phyloP scores from a whole-genome alignment of 805 yeast genomes.

The Priceomyces carsonii region DNA sequence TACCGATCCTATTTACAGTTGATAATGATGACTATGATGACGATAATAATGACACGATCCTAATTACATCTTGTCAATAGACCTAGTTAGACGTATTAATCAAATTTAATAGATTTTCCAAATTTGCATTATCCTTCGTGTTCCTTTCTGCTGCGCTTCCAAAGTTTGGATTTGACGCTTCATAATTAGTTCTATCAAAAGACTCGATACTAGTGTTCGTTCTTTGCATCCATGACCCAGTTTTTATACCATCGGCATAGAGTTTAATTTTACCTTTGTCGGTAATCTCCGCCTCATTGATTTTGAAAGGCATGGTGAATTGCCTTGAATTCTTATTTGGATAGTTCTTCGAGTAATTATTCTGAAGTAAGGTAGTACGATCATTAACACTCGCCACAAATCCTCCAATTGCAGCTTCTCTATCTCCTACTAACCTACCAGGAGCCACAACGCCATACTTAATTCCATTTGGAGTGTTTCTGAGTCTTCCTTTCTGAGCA shows the following conservation, averaged over 20 bases:
- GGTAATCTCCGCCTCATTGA: conserved; percentile 38
- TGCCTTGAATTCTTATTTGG: conserved; percentile 46
- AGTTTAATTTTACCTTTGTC: conserved; percentile 38
- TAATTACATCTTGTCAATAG: too few relatives aligned
- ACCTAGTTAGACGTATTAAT: conserved; percentile 12
- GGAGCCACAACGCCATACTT: conserved; percentile 57
- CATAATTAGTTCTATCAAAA: conserved; percentile 23
- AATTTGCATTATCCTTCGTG: conserved; percentile 25
- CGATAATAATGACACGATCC: too few relatives aligned
- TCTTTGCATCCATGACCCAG: conserved; percentile 41
- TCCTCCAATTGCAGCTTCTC: conserved; percentile 55
- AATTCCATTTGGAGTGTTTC: conserved; percentile 71
- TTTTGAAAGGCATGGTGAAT: conserved; percentile 42
- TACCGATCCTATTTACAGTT: too few relatives aligned
- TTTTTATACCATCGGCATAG: conserved; percentile 41
- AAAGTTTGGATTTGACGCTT: conserved; percentile 34
- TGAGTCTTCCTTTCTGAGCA: conserved; percentile 63
- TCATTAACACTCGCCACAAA: conserved; percentile 40
- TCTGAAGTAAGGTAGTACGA: conserved; percentile 36
- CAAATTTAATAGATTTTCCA: conserved; percentile 27
- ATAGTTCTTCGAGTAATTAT: conserved; percentile 37
- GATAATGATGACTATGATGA: too few relatives aligned
- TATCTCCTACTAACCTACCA: conserved; percentile 60
- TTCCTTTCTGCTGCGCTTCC: conserved; percentile 36
- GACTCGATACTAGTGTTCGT: conserved; percentile 18